phyloP scores from a whole-genome alignment of 768 basidiomycete genomes.

The Mycena chlorophos region DNA sequence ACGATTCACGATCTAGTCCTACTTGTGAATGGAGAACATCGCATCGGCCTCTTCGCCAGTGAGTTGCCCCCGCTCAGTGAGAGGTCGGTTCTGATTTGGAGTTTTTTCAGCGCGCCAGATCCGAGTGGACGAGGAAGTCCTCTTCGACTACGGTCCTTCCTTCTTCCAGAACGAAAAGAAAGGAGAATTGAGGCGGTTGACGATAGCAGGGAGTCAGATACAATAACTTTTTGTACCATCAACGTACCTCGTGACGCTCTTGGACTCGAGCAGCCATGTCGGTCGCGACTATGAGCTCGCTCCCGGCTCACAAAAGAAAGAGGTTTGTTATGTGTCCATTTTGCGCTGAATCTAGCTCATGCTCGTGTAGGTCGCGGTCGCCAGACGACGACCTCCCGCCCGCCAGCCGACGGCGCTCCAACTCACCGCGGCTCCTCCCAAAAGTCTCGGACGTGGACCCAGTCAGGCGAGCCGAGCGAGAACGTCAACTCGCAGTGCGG shows the following conservation, averaged over 20 bases:
- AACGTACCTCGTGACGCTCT: slow-evolving; percentile 7
- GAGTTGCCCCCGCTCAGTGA: slow-evolving; percentile 25
- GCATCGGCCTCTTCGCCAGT: slow-evolving; percentile 66
- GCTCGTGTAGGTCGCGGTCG: slow-evolving; percentile 47
- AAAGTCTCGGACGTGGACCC: slow-evolving; percentile 75
- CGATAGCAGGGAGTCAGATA: no score
- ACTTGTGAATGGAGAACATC: slow-evolving; percentile 65
- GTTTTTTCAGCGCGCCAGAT: slow-evolving; percentile 38
- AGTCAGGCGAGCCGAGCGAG: slow-evolving; percentile 70
- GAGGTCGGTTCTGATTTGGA: neutral
- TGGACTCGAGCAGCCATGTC: slow-evolving; percentile 39
- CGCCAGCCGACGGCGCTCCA: slow-evolving; percentile 45
- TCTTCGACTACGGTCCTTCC: slow-evolving; percentile 57
- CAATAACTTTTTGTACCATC: neutral
- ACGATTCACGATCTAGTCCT: slow-evolving; percentile 36
- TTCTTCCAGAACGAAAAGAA: slow-evolving; percentile 44
- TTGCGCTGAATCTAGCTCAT: slow-evolving; percentile 3
- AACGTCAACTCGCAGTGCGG: slow-evolving; percentile 74
- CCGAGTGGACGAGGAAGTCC: slow-evolving; percentile 47
- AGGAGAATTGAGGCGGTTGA: no score
- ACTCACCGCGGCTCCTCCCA: slow-evolving; percentile 40
- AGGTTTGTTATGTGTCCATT: slow-evolving; percentile 37
- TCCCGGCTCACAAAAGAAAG: slow-evolving; percentile 47
- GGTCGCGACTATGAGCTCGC: slow-evolving; percentile 37
- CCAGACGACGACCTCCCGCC: slow-evolving; percentile 43